Conservation (phyloP, 306 rosid genomes). For the Pterocarpus macrocarpus region DNA sequence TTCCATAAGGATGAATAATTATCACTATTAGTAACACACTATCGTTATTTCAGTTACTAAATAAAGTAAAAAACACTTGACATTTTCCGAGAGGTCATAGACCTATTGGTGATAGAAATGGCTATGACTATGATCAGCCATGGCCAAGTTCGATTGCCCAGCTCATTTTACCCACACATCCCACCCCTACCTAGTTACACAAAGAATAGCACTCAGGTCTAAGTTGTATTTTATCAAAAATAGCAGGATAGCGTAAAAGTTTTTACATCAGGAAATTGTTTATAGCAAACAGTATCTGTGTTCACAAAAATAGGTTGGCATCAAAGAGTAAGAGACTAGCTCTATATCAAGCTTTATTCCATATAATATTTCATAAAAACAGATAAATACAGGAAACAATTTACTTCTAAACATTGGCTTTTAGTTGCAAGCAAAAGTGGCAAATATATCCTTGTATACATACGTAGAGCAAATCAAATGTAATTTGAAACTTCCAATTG, state of each 20-base stretch:
- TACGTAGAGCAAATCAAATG: neutral
- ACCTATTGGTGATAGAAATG: neutral
- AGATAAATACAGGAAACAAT: neutral
- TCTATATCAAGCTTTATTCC: neutral
- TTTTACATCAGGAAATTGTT: too few relatives aligned
- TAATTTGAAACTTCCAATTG: neutral
- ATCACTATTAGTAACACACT: constrained; percentile 5
- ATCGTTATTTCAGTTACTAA: neutral
- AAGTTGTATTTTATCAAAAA: too few relatives aligned
- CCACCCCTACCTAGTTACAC: neutral
- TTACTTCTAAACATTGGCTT: neutral
- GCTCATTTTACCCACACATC: neutral
- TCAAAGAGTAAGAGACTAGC: neutral
- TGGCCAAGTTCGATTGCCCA: neutral
- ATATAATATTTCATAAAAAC: neutral
- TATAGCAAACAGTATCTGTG: too few relatives aligned
- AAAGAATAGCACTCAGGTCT: too few relatives aligned
- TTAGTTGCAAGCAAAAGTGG: neutral
- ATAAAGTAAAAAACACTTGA: neutral
- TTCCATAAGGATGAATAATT: constrained; percentile 37
- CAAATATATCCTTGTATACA: too few relatives aligned
- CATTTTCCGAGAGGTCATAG: neutral
- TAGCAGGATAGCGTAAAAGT: too few relatives aligned
- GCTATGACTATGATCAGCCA: neutral
- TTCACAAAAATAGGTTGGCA: neutral